Conservation (phyloP, 352 stramenopile genomes). For the Pythium inflatum region DNA sequence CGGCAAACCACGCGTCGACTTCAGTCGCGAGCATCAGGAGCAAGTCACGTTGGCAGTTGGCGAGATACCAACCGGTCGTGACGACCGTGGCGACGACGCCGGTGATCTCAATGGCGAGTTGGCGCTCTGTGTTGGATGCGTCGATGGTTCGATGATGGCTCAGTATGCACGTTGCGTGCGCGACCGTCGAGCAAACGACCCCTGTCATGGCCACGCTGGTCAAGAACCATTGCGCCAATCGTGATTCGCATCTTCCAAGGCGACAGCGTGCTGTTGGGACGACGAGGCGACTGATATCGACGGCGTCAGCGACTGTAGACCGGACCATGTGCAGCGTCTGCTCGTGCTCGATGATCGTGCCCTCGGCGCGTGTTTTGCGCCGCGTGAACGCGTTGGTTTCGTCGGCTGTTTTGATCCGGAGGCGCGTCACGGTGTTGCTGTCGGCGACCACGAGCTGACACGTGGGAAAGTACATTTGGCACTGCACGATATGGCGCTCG, state of each 20-base stretch:
- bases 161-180: not conserved
- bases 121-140: not conserved
- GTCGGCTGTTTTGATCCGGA: not conserved
- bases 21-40: constrained; percentile 9
- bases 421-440: not conserved
- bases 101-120: not conserved
- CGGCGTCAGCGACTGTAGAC: constrained; percentile 5
- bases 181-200: not conserved
- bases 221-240: not conserved
- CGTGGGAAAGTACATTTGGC: constrained; percentile 26
- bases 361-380: not conserved
- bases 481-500: constrained; percentile 24
- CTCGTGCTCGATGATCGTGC: constrained; percentile 11
- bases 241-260: not conserved
- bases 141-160: not conserved
- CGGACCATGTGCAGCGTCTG: constrained; percentile 22
- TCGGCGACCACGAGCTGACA: not conserved
- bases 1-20: constrained; percentile 22
- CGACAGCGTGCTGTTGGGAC: not conserved
- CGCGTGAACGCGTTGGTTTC: constrained; percentile 3
- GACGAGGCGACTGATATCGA: not conserved
- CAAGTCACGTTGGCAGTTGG: constrained; percentile 20
- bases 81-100: constrained; percentile 6
- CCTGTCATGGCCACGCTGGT: constrained; percentile 4
- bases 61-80: not conserved